These are phyloP conservation scores for Ocimum tenuiflorum DNA, from an alignment of 257 asterid genomes.

Conservation along the genomic window DNA sequence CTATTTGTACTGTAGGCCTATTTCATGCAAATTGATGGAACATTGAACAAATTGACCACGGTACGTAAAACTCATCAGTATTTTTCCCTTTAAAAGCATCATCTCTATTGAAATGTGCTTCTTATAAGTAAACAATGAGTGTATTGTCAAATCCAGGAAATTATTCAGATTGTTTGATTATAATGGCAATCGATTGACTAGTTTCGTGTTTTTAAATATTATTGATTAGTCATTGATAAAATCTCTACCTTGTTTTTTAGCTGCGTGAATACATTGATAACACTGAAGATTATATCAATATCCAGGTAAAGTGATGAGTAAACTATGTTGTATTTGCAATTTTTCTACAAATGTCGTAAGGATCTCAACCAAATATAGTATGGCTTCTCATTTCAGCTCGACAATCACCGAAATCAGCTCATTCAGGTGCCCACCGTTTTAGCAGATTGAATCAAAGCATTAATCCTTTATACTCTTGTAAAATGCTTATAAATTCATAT, in stretches of 20 bases:
- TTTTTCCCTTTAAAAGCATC: not conserved
- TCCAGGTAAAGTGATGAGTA: constrained; percentile 49
- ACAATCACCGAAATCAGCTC: constrained; percentile 89
- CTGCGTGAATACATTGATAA: constrained; percentile 84
- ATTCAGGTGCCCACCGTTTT: constrained; percentile 70
- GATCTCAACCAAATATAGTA: constrained; percentile 4
- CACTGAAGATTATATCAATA: constrained; percentile 92
- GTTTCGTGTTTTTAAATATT: not conserved
- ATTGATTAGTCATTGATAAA: not conserved
- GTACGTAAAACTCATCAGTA: constrained; percentile 33
- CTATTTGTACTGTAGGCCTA: constrained; percentile 56
- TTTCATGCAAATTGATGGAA: constrained; percentile 90
- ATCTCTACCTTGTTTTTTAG: constrained; percentile 29
- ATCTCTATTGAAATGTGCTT: not conserved
- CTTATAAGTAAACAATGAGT: not conserved
- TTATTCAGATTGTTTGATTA: not conserved
- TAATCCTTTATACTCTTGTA: not conserved
- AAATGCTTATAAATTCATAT: not conserved
- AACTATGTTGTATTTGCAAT: not conserved
- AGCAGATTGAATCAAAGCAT: not conserved
- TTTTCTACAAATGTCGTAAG: not conserved
- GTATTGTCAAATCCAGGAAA: not conserved
- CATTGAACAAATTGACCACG: constrained; percentile 74
- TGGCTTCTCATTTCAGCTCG: constrained; percentile 50
- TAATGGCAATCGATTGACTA: too few species aligned